Base-by-base conservation (phyloP, 371 early-diverging fungal genomes). In the Encephalitozoon intestinalis region DNA sequence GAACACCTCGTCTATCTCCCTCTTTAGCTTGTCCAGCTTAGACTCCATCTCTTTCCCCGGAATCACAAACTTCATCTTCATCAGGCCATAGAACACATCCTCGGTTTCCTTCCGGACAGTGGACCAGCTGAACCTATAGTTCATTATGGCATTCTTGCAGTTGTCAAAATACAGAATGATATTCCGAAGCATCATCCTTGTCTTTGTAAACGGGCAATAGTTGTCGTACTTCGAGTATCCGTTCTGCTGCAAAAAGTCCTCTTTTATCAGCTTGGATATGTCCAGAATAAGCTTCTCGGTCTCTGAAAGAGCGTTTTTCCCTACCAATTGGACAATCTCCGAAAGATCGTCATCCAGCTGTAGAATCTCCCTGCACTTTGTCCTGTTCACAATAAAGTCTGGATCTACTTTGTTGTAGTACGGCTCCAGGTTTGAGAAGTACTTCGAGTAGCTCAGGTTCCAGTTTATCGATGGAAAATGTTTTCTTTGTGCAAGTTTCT, bases 391-490 rank as follows among this genome's bases (percentile, higher is more conserved):
- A 54, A 91, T 88, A 82, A 96, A 99, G 74, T 93, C 94, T 40
- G 94, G 90, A 81, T 96, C 96, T 49, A 90, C 87, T 67, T 87
- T 86, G 84, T 96, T 94, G 83, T 97, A 98, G 87, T 89, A 95
- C 43, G 92, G 90, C 69, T 95, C 94, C 52, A 99, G 87, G 6
- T 93, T 93, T 82, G 94, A 92, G 84, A 90, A 89, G 87, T 97
- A 98, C 88, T 98, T 98, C 77, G 95, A 94, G 87, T 96, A 99
- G 83, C 90, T 90, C 82, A 94, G 87, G 58, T 91, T 94, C 97
- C 97, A 98, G 88, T 99, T 97, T 74, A 98, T 94, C 25, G 97
- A 96, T 8, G 99, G 99, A 90, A 98, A 99, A 88, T 99, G 98
- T 88, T 99, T 98, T 83, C 98, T 90, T 86, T 99, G 99, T 25